Evolutionary conservation across 257 asterid genomes (phyloP).

Genomic region (Solanum sparsipilum): DNA sequence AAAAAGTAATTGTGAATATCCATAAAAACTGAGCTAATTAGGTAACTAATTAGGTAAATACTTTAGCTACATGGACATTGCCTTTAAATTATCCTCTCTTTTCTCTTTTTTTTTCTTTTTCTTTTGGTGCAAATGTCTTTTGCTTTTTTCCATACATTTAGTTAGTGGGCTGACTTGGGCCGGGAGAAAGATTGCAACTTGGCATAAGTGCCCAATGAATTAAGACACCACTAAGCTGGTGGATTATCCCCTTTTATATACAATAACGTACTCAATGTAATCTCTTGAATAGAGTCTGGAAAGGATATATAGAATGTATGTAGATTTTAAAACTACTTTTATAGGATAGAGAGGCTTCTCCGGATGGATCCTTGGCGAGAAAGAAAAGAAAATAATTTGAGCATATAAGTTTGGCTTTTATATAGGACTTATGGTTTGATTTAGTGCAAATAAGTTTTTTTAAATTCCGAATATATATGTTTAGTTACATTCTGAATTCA

Average conservation of each 20-base stretch:
- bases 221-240: constrained; percentile 25
- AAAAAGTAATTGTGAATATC: background rate
- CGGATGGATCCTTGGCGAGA: background rate
- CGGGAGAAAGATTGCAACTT: background rate
- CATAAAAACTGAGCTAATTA: background rate
- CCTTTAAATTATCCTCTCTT: background rate
- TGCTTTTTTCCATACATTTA: background rate
- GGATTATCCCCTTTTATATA: constrained; percentile 4
- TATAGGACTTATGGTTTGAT: background rate
- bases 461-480: no score
- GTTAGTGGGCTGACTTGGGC: background rate
- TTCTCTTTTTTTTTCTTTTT: background rate
- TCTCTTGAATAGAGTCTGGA: background rate
- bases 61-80: background rate
- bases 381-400: background rate
- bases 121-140: background rate
- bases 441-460: background rate
- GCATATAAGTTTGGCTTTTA: background rate
- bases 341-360: background rate
- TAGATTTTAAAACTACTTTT: background rate
- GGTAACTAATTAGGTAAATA: background rate
- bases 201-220: constrained; percentile 15
- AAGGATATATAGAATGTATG: background rate
- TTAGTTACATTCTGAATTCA: no score
- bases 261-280: background rate